phyloP scores from a whole-genome alignment of 1,284 basidiomycete species.

The Hemileia vastatrix region DNA sequence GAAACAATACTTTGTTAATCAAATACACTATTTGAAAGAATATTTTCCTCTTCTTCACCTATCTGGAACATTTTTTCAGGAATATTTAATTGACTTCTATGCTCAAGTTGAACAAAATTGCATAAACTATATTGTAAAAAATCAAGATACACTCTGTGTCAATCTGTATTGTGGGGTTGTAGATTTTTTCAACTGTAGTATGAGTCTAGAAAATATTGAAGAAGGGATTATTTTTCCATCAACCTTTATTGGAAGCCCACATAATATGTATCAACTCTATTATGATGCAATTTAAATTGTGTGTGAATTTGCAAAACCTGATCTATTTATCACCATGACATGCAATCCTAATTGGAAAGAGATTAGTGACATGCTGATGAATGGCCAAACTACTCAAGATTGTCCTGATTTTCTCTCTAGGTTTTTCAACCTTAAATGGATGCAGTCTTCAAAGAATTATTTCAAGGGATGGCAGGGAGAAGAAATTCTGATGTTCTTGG shows the following conservation, averaged over 20 bases:
- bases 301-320: conserved; percentile 36
- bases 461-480: too few species aligned
- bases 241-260: conserved; percentile 43
- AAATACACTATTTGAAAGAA: background rate
- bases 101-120: background rate
- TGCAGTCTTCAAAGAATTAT: too few species aligned
- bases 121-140: background rate
- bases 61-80: background rate
- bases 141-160: background rate
- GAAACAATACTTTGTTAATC: too few species aligned
- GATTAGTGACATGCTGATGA: too few species aligned
- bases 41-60: background rate
- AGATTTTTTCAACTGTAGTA: conserved; percentile 7
- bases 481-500: too few species aligned
- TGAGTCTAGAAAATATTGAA: conserved; percentile 26
- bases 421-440: too few species aligned
- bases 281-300: conserved; percentile 46
- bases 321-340: conserved; percentile 47
- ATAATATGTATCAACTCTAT: conserved; percentile 45
- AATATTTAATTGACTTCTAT: conserved; percentile 1
- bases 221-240: conserved; percentile 41
- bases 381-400: too few species aligned
- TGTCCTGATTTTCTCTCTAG: too few species aligned
- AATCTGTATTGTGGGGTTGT: background rate
- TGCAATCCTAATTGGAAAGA: conserved; percentile 48